These are phyloP conservation scores for Priceomyces medius DNA, from an alignment of 805 yeast species.

Conservation along the genomic window DNA sequence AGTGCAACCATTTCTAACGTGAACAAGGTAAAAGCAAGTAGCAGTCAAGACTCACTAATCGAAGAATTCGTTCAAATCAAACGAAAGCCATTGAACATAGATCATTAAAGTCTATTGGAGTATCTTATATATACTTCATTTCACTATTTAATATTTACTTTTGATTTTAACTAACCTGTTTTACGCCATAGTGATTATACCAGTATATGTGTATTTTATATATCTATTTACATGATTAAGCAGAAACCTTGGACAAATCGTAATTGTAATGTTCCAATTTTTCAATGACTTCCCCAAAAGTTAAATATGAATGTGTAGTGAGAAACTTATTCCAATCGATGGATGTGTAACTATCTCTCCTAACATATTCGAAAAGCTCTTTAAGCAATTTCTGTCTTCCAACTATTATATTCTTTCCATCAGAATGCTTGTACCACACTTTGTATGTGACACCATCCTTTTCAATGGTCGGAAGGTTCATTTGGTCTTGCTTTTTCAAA, in stretches of 20 bases:
- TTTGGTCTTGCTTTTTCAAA: slow-evolving; percentile 43
- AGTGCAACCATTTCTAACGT: not conserved
- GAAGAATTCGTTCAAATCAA: too few species aligned
- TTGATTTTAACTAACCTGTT: too few species aligned
- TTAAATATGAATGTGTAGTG: slow-evolving; percentile 40
- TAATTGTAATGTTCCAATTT: slow-evolving; percentile 45
- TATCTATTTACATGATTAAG: slow-evolving; percentile 9
- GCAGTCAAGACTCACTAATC: too few species aligned
- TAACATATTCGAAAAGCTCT: slow-evolving; percentile 52
- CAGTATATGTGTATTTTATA: not conserved
- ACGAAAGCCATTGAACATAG: too few species aligned
- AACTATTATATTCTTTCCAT: slow-evolving; percentile 49
- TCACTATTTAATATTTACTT: too few species aligned
- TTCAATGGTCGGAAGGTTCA: slow-evolving; percentile 38
- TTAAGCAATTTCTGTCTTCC: slow-evolving; percentile 66
- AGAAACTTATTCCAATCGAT: slow-evolving; percentile 50
- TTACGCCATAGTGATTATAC: not conserved
- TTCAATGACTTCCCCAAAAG: slow-evolving; percentile 49
- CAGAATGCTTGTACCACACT: slow-evolving; percentile 51
- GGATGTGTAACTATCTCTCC: slow-evolving; percentile 40
- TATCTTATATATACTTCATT: too few species aligned
- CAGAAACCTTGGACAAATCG: slow-evolving; percentile 35
- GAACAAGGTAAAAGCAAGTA: too few species aligned
- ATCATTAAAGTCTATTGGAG: too few species aligned
- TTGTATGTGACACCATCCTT: slow-evolving; percentile 24